Evolutionary conservation across 164 flowering plant genomes (phyloP), one percentile per base, ranked within the genome.

Genomic region (Kalanchoe fedtschenkoi): DNA sequence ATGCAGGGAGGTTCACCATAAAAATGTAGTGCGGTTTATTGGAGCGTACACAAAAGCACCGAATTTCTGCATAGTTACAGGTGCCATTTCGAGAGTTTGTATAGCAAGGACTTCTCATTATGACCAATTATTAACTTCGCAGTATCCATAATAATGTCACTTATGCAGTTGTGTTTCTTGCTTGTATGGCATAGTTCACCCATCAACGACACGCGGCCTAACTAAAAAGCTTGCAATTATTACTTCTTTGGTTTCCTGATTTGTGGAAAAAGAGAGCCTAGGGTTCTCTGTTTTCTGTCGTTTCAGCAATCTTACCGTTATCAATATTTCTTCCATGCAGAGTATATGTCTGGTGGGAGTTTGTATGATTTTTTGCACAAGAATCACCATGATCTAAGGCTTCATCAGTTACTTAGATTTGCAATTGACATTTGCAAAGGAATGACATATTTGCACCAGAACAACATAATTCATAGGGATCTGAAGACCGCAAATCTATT

Each of bases 281-380:
- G n/a, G n/a, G n/a, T n/a, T n/a, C n/a, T n/a, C n/a, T n/a, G n/a
- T n/a, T n/a, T 26, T 24, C 24, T 16, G 13, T 28, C 14, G n/a
- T 5, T 51, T 14, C 29, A 16, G 34, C 43, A 44, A 17, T 8
- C 58, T 26, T 35, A 44, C 16, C 38, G 62, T 42, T 11, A 28
- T 73, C 54, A 47, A 44, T 39, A 56, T 10, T 71, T 67, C 10
- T 57, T 74, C 37, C 58, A 71, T 82, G 81, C 82, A 93, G 99
- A 93, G 76, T 90, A 71, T 76, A 90, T 90, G 99, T 84, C 85
- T 54, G 95, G 97, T 59, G 99, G 99, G 59, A 93, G 96, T 78
- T 82, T 93, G 6, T 90, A 85, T 68, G 89, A 87, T 61, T 87
- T 80, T 68, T 68, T 93, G 81, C 99, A 88, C 34, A 87, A 80